Percentiles rank a stretch among this genome's conserved stretches.
These are phyloP conservation scores for Penicillium paradoxum DNA, from an alignment of 495 filamentous ascomycete species.

Conservation along the genomic window DNA sequence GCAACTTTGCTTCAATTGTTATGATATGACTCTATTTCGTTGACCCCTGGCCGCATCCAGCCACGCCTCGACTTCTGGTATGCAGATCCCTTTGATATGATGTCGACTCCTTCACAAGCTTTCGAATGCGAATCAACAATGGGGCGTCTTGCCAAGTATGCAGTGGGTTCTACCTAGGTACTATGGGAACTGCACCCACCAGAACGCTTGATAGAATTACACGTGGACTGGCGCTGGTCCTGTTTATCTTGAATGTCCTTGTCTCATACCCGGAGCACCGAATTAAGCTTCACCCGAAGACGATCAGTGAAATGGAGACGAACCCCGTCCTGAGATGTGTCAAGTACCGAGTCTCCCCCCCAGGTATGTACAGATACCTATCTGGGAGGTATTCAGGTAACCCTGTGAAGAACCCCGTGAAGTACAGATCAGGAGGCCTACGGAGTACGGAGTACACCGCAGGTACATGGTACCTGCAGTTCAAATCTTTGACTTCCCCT, in stretches of 20 bases:
- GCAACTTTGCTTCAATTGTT: not conserved
- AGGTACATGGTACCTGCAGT: not conserved
- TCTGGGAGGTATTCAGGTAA: too few species aligned
- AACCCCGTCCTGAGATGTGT: not conserved
- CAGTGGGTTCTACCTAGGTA: not conserved
- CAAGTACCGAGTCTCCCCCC: not conserved
- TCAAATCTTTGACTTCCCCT: not conserved
- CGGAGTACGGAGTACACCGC: not conserved
- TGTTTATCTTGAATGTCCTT: not conserved
- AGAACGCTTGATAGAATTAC: not conserved
- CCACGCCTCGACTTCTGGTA: not conserved
- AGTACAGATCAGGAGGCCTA: too few species aligned
- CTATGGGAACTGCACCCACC: not conserved
- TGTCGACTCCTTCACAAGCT: not conserved
- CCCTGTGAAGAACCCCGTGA: too few species aligned
- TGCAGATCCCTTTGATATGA: slow-evolving; percentile 2
- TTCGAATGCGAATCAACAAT: not conserved
- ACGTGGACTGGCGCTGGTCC: not conserved
- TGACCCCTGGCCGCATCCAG: not conserved
- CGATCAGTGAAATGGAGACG: not conserved
- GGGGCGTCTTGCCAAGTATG: not conserved
- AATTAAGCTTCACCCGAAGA: not conserved
- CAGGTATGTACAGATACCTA: too few species aligned
- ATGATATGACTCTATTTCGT: not conserved
- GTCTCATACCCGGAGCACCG: not conserved